Base-by-base conservation (phyloP, 2,329 filamentous ascomycete genomes). In the Cladosporium sp. region DNA sequence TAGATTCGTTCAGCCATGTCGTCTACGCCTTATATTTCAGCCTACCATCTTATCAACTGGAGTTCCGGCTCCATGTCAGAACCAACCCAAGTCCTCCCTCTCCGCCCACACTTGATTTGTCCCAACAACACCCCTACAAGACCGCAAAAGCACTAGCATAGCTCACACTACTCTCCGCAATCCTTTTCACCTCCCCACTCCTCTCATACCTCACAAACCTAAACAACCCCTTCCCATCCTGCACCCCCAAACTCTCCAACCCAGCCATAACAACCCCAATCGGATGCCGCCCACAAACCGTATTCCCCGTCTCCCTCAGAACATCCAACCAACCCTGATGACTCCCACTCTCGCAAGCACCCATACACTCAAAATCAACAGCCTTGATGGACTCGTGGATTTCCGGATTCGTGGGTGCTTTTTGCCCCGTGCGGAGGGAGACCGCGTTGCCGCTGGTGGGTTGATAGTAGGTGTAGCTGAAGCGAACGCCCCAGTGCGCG, bases 261-360 rank as follows among this genome's bases (percentile, higher is more conserved):
- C 86, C 90, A 0, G 91, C 89, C 88, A 98, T 90, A 32, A 86
- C 79, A 3, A 97, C 85, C 0, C 93, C 91, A 60, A 98, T 97
- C 0, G 93, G 93, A 71, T 98, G 93, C 42, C 92, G 78, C 3
- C 93, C 93, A 63, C 93, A 98, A 0, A 98, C 88, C 0, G 93
- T 96, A 61, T 98, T 98, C 12, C 81, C 80, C 0, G 92, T 97
- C 30, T 79, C 71, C 46, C 75, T 69, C 16, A 98, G 68, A 35
- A 82, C 84, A 2, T 79, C 73, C 13, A 88, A 73, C 66, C 96
- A 97, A 0, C 68, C 71, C 18, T 78, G 72, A 60, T 95, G 86
- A 7, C 70, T 76, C 1, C 92, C 91, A 2, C 82, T 83, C 64
- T 91, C 83, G 35, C 97, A 87, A 0, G 88, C 89, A 43, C 85